Evolutionary conservation across 768 basidiomycete genomes (phyloP), one percentile per base, ranked within the genome.

Genomic region (Candolleomyces efflorescens): DNA sequence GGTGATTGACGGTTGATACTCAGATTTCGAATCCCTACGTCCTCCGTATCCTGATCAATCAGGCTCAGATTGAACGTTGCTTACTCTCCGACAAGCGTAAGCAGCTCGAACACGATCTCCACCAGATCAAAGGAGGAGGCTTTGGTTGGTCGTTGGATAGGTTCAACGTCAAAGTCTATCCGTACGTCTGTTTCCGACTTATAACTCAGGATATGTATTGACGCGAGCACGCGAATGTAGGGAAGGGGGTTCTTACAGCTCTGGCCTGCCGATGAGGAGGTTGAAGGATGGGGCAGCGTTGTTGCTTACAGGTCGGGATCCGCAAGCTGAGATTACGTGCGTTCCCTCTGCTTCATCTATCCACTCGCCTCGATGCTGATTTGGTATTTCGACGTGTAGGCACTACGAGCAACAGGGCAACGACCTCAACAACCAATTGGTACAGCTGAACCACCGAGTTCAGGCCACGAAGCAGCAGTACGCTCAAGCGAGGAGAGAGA

Each of bases 21-120:
- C 63, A 98, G 94, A 78, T 96, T 60, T 78, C 82, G 13, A 78
- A 96, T 62, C 80, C 81, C 37, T 85, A 84, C 59, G 89, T 95
- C 2, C 74, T 85, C 26, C 90, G 94, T 52, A 78, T 94, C 36
- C 69, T 99, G 46, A 87, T 98, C 71, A 93, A 94, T 68, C 75
- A 79, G 52, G 72, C 74, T 20, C 73, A 69, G 46, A 90, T 97
- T 51, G 97, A 99, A 69, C 75, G 79, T 15, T 81, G 78, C 2
- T 70, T 93, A 9, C 78, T 98, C 20, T 84, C 89, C 0, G 66
- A 64, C 2, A 82, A 74, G 9, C 91, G 93, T 72, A 67, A 65
- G 0, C 82, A 86, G 38, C 94, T 83, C 1, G 84, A 94, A 59
- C 61, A 73, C 0, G 70, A 80, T 23, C 72, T 89, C 41, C 60